Conservation (phyloP, 441 rosid genomes). For the Erysimum pusillum region DNA sequence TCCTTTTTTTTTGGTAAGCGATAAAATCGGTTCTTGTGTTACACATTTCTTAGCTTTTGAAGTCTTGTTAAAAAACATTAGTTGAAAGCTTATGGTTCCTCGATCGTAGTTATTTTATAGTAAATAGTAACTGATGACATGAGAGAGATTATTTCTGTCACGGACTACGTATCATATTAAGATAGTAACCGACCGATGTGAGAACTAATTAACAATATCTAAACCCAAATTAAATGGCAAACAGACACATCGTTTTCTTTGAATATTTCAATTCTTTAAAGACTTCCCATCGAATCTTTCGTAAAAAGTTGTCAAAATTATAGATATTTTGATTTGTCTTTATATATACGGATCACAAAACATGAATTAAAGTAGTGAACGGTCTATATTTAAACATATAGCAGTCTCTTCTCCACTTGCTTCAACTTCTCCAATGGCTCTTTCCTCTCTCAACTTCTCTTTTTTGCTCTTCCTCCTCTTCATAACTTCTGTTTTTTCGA, state of each 20-base stretch:
- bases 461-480: slow-evolving; percentile 50
- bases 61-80: no score
- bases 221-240: neutral
- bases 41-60: no score
- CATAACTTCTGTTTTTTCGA: slow-evolving; percentile 33
- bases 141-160: neutral
- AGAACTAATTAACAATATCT: neutral
- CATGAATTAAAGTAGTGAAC: neutral
- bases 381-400: slow-evolving; percentile 19
- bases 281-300: neutral
- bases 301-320: neutral
- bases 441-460: slow-evolving; percentile 35
- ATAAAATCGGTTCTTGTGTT: no score
- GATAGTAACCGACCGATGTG: neutral
- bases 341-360: neutral
- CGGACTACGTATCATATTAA: neutral
- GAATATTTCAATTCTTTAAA: neutral
- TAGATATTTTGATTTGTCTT: slow-evolving; percentile 13
- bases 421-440: slow-evolving; percentile 54
- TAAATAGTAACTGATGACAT: neutral
- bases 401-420: slow-evolving; percentile 27
- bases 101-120: no score
- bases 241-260: neutral
- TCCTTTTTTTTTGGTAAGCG: no score
- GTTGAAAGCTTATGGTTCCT: no score